Percentiles rank a stretch among this genome's conserved stretches.
Evolutionary conservation across 2,329 filamentous ascomycete genomes (phyloP).

Genomic region (Phaeosphaeriaceae sp.): DNA sequence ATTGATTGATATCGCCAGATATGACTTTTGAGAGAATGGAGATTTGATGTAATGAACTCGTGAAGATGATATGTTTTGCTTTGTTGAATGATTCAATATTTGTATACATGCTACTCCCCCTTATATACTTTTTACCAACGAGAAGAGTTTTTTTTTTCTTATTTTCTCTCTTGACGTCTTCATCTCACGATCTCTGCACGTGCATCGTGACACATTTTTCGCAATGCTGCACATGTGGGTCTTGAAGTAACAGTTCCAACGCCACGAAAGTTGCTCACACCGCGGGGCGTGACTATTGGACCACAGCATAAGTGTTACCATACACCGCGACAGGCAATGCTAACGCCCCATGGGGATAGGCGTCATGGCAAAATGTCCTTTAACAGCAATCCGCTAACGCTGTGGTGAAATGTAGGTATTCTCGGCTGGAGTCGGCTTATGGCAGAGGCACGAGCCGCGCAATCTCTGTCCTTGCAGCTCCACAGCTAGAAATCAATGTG

Average conservation of each 20-base stretch:
- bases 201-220: conserved; percentile 21
- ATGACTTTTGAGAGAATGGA: too few relatives aligned
- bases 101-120: not conserved
- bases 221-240: conserved; percentile 16
- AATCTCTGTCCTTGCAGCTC: conserved; percentile 11
- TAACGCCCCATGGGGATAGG: not conserved
- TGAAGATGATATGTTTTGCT: conserved; percentile 6
- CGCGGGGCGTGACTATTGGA: conserved; percentile 13
- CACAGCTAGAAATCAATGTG: conserved; percentile 11
- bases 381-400: conserved; percentile 13
- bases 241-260: conserved; percentile 2
- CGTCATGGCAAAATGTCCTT: conserved; percentile 16
- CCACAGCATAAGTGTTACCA: not conserved
- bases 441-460: conserved; percentile 9
- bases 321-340: conserved; percentile 1
- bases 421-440: conserved; percentile 18
- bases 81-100: not conserved
- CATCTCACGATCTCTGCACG: conserved; percentile 14
- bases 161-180: not conserved
- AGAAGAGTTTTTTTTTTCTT: conserved; percentile 6
- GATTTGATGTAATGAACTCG: conserved; percentile 6
- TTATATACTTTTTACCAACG: conserved; percentile 18
- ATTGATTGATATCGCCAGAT: too few relatives aligned
- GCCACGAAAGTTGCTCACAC: conserved; percentile 5
- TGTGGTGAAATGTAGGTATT: not conserved